Conservation (phyloP, 225 moss, liverwort and hornwort species). For the Asterella californica region DNA sequence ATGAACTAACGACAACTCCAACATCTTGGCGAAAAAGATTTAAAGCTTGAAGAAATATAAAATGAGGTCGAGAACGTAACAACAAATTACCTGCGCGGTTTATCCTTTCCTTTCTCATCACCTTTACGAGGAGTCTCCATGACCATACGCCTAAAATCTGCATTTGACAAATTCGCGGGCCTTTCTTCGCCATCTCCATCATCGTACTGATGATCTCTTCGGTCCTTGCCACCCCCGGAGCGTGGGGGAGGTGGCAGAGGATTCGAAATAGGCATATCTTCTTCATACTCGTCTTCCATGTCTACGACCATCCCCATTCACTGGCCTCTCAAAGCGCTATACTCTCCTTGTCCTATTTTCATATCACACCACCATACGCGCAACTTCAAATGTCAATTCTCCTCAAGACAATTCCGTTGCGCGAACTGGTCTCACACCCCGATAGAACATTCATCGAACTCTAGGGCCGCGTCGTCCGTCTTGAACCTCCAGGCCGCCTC, state of each 20-base stretch:
- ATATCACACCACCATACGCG: too few relatives aligned
- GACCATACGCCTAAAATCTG: constrained; percentile 53
- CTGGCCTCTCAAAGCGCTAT: neutral
- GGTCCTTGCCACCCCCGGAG: constrained; percentile 31
- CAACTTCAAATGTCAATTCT: too few relatives aligned
- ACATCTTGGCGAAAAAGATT: neutral
- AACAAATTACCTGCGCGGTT: constrained; percentile 40
- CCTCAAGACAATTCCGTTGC: too few relatives aligned
- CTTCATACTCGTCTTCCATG: constrained; percentile 41
- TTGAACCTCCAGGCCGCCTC: too few relatives aligned
- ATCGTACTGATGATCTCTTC: constrained; percentile 19
- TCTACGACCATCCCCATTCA: constrained; percentile 43
- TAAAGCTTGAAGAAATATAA: neutral
- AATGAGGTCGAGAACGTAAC: neutral
- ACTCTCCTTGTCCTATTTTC: too few relatives aligned
- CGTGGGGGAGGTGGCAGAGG: constrained; percentile 42
- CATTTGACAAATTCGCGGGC: constrained; percentile 52
- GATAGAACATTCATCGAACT: too few relatives aligned
- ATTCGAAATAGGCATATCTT: constrained; percentile 47
- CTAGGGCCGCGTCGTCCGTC: too few relatives aligned
- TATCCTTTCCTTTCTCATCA: constrained; percentile 46
- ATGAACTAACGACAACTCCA: neutral
- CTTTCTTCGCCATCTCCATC: constrained; percentile 36
- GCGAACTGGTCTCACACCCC: too few relatives aligned
- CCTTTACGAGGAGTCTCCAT: constrained; percentile 57